Evolutionary conservation across 768 basidiomycete genomes (phyloP), one percentile per base, ranked within the genome.

Genomic region (Trametes sanguinea): DNA sequence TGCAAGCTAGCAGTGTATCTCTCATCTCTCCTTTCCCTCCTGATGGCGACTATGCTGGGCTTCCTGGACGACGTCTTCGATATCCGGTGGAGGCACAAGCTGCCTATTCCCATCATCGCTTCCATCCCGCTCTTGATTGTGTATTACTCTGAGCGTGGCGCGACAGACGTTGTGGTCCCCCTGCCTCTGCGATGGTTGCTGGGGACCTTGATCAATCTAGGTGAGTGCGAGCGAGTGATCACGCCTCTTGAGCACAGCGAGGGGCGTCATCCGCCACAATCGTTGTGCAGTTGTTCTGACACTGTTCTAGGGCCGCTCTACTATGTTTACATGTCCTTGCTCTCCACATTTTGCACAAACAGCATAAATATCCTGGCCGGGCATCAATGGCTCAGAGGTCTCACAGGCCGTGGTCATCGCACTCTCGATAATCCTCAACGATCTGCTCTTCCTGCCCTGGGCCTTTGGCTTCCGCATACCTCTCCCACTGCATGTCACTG

Each of bases 291-390:
- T 37, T 37, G 11, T 37, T 6, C 42, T 43, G 42, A 43, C 42
- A 14, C 42, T 43, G 14, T 14, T 16, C 2, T 65, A 98, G 96
- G 96, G 2, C 93, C 94, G 0, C 75, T 98, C 4, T 98, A 98
- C 75, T 99, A 98, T 74, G 61, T 95, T 55, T 99, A 98, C 78
- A 98, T 99, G 92, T 86, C 94, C 4, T 76, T 98, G 33, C 80
- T 99, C 16, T 98, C 95, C 35, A 98, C 95, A 0, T 99, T 98
- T 74, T 86, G 92, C 57, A 98, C 96, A 16, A 99, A 99, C 76
- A 91, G 91, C 73, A 97, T 98, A 81, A 99, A 99, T 75, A 98
- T 99, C 67, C 87, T 98, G 16, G 97, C 97, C 10, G 97, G 97
- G 96, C 8, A 91, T 98, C 66, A 98, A 99, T 72, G 97, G 96